Base-by-base conservation (phyloP, 768 basidiomycete genomes). In the Pluteus cervinus region DNA sequence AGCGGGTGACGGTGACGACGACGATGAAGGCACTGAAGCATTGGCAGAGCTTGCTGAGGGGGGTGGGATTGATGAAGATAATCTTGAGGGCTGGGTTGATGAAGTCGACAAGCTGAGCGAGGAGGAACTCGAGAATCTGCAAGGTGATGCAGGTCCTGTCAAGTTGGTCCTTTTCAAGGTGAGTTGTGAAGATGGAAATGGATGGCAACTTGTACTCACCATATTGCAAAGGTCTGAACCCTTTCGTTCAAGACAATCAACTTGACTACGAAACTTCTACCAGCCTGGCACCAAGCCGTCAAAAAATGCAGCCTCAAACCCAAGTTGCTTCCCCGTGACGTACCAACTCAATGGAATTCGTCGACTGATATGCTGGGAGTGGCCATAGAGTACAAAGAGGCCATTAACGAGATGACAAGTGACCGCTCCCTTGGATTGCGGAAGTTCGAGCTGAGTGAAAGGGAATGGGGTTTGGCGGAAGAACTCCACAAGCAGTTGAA, bases 311-410 rank as follows among this genome's bases (percentile, higher is more conserved):
- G 44, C 1, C 12, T 56, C 7, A 28, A 22, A 1, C 21, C 1
- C 1, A n/a, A 47, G 3, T 39, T 48, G 11, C 55, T 65, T 35
- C 63, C 58, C 2, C 51, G 54, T 0, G 58, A 66, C 39, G 60
- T 66, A 2, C n/a, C 26, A 0, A 66, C 61, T 0, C 43, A 53
- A 1, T 66, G 62, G 64, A 66, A 64, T 35, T 65, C 55, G 0
- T 55, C 52, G 1, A 62, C 43, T 33, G 42, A 61, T 31, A 63
- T 66, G 62, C 39, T 62, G 0, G 15, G 45, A 1, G 52, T 60
- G 41, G 60, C 56, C 0, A 2, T 57, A 4, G 21, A 47, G 8
- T 61, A 66, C 41, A 38, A 48, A 6, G 23, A 9, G 4, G 58
- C 44, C 11, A 21, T 35, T 5, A 24, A 35, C 18, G 17, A 9